Evolutionary conservation across 176 grass and related monocot genomes (phyloP).

Genomic region (Dendrocalamus sinicus): DNA sequence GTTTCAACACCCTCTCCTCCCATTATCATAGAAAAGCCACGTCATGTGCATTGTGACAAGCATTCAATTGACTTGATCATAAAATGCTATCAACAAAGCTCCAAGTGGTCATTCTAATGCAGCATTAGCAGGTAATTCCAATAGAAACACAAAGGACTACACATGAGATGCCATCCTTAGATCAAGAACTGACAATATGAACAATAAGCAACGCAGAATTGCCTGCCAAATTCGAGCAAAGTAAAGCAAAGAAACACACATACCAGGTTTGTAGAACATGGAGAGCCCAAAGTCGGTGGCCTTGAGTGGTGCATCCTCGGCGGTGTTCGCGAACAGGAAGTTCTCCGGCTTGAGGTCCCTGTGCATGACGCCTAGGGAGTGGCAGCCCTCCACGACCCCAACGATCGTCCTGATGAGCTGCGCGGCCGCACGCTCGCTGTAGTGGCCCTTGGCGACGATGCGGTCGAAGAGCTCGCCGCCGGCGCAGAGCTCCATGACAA

Average conservation of each 20-base stretch:
- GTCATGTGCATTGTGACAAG: neutral
- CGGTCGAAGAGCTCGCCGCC: slow-evolving; percentile 95
- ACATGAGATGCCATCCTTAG: neutral
- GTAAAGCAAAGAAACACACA: slow-evolving; percentile 23
- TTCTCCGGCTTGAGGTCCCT: slow-evolving; percentile 98
- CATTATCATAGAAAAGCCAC: slow-evolving; percentile 19
- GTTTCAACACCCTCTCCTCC: neutral
- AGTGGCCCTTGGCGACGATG: slow-evolving; percentile 94
- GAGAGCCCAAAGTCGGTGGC: slow-evolving; percentile 96
- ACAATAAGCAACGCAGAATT: neutral
- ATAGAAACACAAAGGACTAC: neutral
- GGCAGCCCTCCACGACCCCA: slow-evolving; percentile 86
- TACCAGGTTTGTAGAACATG: slow-evolving; percentile 95
- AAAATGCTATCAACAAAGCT: slow-evolving; percentile 10
- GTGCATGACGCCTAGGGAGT: slow-evolving; percentile 97
- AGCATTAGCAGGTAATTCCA: neutral
- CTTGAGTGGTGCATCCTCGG: slow-evolving; percentile 88
- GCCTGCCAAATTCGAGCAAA: neutral
- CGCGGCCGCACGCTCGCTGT: slow-evolving; percentile 75
- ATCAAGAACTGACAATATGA: neutral
- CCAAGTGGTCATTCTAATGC: neutral
- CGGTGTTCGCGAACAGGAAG: slow-evolving; percentile 73
- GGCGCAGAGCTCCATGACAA: slow-evolving; percentile 96
- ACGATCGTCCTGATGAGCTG: slow-evolving; percentile 89
- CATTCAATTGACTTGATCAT: slow-evolving; percentile 10